Evolutionary conservation across 495 filamentous ascomycete species (phyloP).

Genomic region (Penicillium soppii): DNA sequence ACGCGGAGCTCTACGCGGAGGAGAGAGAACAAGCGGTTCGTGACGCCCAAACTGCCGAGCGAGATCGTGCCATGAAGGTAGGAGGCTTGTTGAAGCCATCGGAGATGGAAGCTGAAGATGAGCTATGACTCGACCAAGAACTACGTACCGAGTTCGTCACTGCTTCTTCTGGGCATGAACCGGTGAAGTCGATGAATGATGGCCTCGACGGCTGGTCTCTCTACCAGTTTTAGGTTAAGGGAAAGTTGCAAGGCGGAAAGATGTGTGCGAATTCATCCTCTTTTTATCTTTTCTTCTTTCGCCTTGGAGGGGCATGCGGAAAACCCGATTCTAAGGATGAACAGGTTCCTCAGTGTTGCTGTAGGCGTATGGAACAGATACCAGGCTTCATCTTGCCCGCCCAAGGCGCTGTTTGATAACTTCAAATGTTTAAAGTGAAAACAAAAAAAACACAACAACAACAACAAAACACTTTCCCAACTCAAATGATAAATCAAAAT

Average conservation of each 20-base stretch:
- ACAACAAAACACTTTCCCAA: too few species aligned
- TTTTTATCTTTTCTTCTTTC: constrained; percentile 3
- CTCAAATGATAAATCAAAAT: too few species aligned
- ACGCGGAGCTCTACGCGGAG: constrained; percentile 88
- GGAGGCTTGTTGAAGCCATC: constrained; percentile 89
- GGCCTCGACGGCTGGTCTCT: constrained; percentile 42
- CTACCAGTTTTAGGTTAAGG: constrained; percentile 34
- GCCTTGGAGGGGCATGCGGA: not conserved
- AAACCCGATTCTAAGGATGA: constrained; percentile 6
- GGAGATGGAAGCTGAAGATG: constrained; percentile 87
- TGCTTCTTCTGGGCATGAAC: constrained; percentile 9
- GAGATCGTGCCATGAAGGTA: constrained; percentile 86
- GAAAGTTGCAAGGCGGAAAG: not conserved
- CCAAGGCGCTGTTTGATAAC: too few species aligned
- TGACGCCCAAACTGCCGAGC: constrained; percentile 76
- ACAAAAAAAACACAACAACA: not conserved
- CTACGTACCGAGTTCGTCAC: constrained; percentile 55
- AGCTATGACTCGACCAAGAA: constrained; percentile 80
- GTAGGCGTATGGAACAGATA: constrained; percentile 2
- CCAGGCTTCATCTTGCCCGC: not conserved
- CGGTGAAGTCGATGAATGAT: constrained; percentile 18
- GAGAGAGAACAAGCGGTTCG: constrained; percentile 83
- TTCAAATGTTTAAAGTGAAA: not conserved
- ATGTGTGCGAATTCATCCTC: constrained; percentile 6
- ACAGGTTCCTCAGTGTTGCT: not conserved